A percentile compares a stretch with the other conserved stretches of the same genome.
These are phyloP conservation scores for Paramyrothecium sp. DNA, from an alignment of 2,329 filamentous ascomycete genomes.

Conservation along the genomic window DNA sequence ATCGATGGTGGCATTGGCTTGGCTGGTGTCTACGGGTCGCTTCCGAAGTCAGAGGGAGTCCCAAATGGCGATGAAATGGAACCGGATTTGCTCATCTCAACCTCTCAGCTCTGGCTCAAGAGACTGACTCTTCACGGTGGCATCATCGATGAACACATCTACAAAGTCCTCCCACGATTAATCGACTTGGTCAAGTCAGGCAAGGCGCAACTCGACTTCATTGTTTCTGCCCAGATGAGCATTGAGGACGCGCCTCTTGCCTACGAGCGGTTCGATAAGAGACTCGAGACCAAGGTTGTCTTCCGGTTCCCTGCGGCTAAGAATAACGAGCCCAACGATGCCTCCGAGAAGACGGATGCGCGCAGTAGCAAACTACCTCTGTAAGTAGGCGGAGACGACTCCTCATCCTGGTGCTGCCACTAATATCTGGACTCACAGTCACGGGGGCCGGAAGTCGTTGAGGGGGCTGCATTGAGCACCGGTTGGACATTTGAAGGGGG, in stretches of 20 bases:
- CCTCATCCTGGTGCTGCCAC: too few relatives aligned
- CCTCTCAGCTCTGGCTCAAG: neutral
- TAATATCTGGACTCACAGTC: too few relatives aligned
- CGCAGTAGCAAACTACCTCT: too few relatives aligned
- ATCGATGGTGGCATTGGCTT: neutral
- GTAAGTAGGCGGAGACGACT: too few relatives aligned
- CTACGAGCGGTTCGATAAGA: slow-evolving; percentile 1
- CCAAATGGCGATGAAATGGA: neutral
- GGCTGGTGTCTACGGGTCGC: neutral
- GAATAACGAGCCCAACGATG: too few relatives aligned
- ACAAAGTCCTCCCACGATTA: neutral
- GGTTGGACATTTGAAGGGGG: too few relatives aligned
- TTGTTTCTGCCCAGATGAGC: neutral
- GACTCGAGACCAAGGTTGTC: too few relatives aligned
- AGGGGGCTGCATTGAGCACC: too few relatives aligned
- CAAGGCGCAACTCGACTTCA: neutral
- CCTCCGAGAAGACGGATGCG: too few relatives aligned
- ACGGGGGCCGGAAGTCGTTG: too few relatives aligned
- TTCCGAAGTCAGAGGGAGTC: neutral
- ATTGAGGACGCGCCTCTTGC: slow-evolving; percentile 3
- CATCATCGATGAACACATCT: neutral
- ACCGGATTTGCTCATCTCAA: neutral
- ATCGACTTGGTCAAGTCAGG: neutral
- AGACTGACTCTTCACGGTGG: neutral
- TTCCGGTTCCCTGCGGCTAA: too few relatives aligned